Evolutionary conservation across 2,329 filamentous ascomycete genomes (phyloP).

Genomic region (Penicillium sp.): DNA sequence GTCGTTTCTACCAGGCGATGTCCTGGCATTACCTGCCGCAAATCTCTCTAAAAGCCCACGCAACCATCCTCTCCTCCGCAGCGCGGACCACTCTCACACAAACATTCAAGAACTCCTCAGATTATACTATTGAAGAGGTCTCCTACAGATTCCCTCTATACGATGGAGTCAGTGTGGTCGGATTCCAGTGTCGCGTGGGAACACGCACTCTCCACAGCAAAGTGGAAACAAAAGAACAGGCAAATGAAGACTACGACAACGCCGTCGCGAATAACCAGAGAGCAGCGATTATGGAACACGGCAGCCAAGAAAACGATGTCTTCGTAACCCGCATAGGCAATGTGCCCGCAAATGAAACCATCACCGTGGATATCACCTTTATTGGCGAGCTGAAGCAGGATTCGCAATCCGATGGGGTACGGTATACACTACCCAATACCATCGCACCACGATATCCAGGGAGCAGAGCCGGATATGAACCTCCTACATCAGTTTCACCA

Average conservation of each 20-base stretch:
- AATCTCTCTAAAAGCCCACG: constrained; percentile 61
- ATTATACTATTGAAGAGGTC: constrained; percentile 55
- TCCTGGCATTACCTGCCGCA: constrained; percentile 60
- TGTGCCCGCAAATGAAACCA: constrained; percentile 60
- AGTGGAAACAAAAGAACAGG: constrained; percentile 68
- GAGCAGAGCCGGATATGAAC: too few relatives aligned
- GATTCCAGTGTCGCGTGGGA: constrained; percentile 68
- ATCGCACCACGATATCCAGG: constrained; percentile 69
- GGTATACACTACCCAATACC: constrained; percentile 69
- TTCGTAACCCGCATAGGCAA: constrained; percentile 72
- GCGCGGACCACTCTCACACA: constrained; percentile 59
- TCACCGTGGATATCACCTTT: constrained; percentile 67
- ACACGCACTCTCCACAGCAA: constrained; percentile 60
- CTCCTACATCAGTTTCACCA: not conserved
- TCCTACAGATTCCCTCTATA: constrained; percentile 73
- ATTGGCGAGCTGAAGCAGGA: constrained; percentile 75
- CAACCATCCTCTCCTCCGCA: constrained; percentile 63
- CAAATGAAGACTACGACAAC: constrained; percentile 62
- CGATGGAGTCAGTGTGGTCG: constrained; percentile 71
- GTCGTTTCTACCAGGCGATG: not conserved
- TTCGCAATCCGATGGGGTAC: constrained; percentile 67
- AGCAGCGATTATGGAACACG: constrained; percentile 69
- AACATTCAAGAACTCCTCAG: constrained; percentile 64
- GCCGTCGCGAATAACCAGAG: constrained; percentile 64
- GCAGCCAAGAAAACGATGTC: constrained; percentile 63